Evolutionary conservation across 305 asterid genomes (phyloP).

Genomic region (Solanum hybrid): DNA sequence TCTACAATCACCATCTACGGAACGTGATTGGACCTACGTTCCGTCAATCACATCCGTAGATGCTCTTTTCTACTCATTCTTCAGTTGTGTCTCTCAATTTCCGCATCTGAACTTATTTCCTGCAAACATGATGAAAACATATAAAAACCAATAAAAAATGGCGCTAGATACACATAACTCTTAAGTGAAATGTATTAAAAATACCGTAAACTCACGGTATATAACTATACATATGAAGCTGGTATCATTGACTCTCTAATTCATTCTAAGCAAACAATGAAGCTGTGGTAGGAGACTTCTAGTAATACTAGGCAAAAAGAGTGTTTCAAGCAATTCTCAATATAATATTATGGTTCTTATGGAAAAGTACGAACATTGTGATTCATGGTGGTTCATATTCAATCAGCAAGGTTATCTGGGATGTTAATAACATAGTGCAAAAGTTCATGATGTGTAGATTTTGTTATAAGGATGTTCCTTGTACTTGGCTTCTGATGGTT

Average conservation of each 20-base stretch:
- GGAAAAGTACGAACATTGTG: not conserved
- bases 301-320: not conserved
- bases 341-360: not conserved
- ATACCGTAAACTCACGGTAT: too few species aligned
- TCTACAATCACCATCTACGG: too few species aligned
- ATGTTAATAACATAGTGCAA: not conserved
- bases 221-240: too few species aligned
- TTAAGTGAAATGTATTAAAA: too few species aligned
- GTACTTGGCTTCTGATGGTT: not conserved
- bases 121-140: too few species aligned
- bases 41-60: too few species aligned
- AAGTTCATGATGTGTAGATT: not conserved
- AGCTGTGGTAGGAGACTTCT: not conserved
- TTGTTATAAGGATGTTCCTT: not conserved
- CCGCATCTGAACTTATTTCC: too few species aligned
- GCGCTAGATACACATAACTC: too few species aligned
- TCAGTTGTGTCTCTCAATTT: too few species aligned
- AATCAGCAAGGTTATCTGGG: not conserved
- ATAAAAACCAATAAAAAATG: too few species aligned
- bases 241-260: not conserved
- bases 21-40: too few species aligned
- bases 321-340: not conserved
- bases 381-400: not conserved
- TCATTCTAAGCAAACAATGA: not conserved
- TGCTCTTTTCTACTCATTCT: too few species aligned